These are phyloP conservation scores for Sphaerosporella brunnea DNA, from an alignment of 495 filamentous ascomycete genomes.

Conservation along the genomic window DNA sequence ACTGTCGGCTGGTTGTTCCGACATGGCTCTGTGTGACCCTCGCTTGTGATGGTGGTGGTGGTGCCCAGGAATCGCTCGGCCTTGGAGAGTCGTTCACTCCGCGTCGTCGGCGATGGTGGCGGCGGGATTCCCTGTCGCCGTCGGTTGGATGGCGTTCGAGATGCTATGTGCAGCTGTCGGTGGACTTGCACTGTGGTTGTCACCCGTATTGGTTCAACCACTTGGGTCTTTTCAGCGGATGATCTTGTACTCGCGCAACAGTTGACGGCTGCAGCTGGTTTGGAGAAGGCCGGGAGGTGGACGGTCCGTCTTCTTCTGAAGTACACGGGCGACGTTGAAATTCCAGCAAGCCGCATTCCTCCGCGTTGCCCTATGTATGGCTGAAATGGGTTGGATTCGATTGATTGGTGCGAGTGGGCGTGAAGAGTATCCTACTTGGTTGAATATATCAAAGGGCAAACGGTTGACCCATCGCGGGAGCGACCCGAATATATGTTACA, in stretches of 20 bases:
- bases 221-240: background rate
- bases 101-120: background rate
- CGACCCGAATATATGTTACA: background rate
- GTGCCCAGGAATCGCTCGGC: constrained; percentile 1
- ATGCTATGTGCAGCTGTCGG: background rate
- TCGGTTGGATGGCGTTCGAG: background rate
- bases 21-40: constrained; percentile 5
- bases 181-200: background rate
- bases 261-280: background rate
- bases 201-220: background rate
- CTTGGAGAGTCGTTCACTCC: background rate
- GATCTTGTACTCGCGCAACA: background rate
- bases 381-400: background rate
- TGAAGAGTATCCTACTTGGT: no score
- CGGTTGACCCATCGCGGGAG: background rate
- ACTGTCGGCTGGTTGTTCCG: background rate
- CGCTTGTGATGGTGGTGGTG: background rate
- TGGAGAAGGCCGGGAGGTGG: background rate
- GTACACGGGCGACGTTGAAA: constrained; percentile 1
- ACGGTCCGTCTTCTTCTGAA: background rate
- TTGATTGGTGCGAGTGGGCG: background rate
- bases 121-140: background rate
- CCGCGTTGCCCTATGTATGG: background rate
- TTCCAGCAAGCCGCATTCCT: constrained; percentile 5
- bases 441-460: background rate